phyloP scores from a whole-genome alignment of 2,329 filamentous ascomycete genomes.

The Claviceps maximensis region DNA sequence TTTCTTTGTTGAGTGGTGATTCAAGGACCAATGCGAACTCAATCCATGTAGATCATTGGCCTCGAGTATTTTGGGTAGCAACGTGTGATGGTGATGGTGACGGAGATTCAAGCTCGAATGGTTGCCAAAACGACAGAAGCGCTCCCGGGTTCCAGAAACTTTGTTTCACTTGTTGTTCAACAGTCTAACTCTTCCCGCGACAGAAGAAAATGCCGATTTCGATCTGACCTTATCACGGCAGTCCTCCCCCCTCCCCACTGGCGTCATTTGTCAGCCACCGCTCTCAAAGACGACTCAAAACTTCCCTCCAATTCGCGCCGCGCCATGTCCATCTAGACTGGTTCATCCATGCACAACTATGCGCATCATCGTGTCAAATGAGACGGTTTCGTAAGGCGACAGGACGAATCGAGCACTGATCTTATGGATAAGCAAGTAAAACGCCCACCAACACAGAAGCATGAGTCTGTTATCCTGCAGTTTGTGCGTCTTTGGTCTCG shows the following conservation, averaged over 20 bases:
- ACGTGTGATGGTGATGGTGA: not conserved
- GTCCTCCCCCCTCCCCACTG: not conserved
- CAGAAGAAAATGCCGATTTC: not conserved
- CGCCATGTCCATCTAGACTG: not conserved
- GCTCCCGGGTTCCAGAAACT: not conserved
- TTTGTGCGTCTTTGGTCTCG: slow-evolving; percentile 45
- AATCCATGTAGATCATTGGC: too few relatives aligned
- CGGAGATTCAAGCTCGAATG: not conserved
- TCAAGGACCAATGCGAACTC: too few relatives aligned
- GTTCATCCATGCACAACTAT: not conserved
- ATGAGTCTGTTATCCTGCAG: slow-evolving; percentile 62
- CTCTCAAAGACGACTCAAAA: not conserved
- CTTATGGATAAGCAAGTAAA: slow-evolving; percentile 8
- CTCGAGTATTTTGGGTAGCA: not conserved
- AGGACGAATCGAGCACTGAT: not conserved
- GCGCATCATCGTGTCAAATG: not conserved
- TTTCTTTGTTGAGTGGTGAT: not conserved
- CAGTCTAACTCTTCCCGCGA: not conserved
- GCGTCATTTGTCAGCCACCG: slow-evolving; percentile 1
- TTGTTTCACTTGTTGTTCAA: not conserved
- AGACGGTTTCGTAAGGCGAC: not conserved
- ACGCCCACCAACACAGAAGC: slow-evolving; percentile 32
- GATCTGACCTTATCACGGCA: not conserved
- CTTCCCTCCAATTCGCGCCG: not conserved
- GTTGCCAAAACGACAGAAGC: not conserved